phyloP scores from a whole-genome alignment of 495 filamentous ascomycete genomes.

The Tuber magnatum region DNA sequence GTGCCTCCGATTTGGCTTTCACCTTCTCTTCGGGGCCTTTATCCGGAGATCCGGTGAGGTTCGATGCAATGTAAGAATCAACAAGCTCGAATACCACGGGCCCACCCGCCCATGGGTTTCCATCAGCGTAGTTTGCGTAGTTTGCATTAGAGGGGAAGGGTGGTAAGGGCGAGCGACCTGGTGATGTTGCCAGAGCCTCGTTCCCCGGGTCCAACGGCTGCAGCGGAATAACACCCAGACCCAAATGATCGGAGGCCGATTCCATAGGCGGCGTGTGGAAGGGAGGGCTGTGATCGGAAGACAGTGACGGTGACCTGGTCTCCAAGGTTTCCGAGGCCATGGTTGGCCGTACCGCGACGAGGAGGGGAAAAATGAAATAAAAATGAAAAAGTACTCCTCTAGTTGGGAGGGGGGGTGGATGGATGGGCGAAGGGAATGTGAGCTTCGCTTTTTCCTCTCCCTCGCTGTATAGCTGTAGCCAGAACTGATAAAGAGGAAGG shows the following conservation, averaged over 20 bases:
- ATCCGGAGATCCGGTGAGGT: not conserved
- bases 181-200: not conserved
- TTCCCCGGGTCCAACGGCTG: not conserved
- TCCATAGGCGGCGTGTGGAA: not conserved
- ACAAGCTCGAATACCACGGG: not conserved
- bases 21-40: not conserved
- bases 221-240: not conserved
- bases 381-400: not conserved
- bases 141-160: not conserved
- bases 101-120: not conserved
- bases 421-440: not conserved
- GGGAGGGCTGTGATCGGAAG: conserved; percentile 8
- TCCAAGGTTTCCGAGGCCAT: conserved; percentile 2
- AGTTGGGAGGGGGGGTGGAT: not conserved
- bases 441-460: not conserved
- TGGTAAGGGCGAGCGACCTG: not conserved
- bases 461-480: not conserved
- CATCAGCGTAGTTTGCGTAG: not conserved
- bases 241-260: not conserved
- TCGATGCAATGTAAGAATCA: not conserved
- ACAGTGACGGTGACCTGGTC: conserved; percentile 5
- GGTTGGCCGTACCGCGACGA: conserved; percentile 7
- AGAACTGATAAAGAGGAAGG: not conserved
- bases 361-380: conserved; percentile 5
- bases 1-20: not conserved